These are phyloP conservation scores for Babesia caballi DNA, from an alignment of 169 alveolate genomes.

Conservation along the genomic window DNA sequence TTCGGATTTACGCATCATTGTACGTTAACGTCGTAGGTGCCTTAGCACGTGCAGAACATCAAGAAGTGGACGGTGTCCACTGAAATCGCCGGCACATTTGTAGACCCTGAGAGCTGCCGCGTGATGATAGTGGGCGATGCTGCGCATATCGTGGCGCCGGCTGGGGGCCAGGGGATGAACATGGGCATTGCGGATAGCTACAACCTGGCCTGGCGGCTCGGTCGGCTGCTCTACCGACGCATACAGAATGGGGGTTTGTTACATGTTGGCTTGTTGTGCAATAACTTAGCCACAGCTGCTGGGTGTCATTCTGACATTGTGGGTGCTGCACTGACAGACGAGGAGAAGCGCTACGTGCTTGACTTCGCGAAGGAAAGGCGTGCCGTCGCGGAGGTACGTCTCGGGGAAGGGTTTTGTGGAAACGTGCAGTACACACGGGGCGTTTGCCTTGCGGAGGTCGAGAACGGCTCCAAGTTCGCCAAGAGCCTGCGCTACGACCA, in stretches of 20 bases:
- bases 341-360: slow-evolving; percentile 12
- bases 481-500: slow-evolving; percentile 38
- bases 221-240: slow-evolving; percentile 16
- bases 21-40: background rate
- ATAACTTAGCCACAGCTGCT: background rate
- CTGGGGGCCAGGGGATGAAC: slow-evolving; percentile 93
- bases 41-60: slow-evolving; percentile 14
- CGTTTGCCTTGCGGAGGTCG: slow-evolving; percentile 50
- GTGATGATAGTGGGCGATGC: slow-evolving; percentile 88
- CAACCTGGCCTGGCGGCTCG: slow-evolving; percentile 55
- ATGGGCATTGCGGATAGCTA: slow-evolving; percentile 88
- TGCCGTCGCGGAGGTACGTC: slow-evolving; percentile 58
- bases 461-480: slow-evolving; percentile 55
- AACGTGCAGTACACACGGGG: slow-evolving; percentile 43
- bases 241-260: background rate
- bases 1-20: slow-evolving; percentile 66
- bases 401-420: background rate
- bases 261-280: too few relatives aligned
- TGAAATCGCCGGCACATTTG: slow-evolving; percentile 74
- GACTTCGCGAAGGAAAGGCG: slow-evolving; percentile 35
- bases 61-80: slow-evolving; percentile 81
- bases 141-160: slow-evolving; percentile 91
- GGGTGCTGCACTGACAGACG: slow-evolving; percentile 11
- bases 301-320: background rate
- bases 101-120: slow-evolving; percentile 64